These are phyloP conservation scores for Sequoiadendron giganteum DNA, from an alignment of 75 land plant genomes.

Conservation along the genomic window DNA sequence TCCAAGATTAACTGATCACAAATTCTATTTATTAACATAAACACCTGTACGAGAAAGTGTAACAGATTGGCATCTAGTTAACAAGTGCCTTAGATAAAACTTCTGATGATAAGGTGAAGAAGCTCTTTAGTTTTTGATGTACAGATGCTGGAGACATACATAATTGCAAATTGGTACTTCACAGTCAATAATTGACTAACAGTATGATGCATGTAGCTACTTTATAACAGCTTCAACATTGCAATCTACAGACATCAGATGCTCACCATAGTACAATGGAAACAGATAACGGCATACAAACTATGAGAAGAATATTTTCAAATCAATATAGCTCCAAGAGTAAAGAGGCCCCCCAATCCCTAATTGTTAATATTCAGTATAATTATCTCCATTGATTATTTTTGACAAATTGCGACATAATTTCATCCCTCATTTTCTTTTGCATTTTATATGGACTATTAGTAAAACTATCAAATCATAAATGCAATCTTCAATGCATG, in stretches of 20 bases:
- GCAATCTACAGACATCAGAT: background rate
- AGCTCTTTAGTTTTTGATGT: background rate
- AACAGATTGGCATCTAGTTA: background rate
- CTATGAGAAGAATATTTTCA: background rate
- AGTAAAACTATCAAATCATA: background rate
- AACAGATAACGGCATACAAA: background rate
- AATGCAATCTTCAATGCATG: background rate
- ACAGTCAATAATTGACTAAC: background rate
- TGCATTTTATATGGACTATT: background rate
- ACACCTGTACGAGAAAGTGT: background rate
- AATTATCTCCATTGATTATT: background rate
- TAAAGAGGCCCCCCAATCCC: background rate
- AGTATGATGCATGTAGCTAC: background rate
- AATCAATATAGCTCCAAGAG: background rate
- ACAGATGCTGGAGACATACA: background rate
- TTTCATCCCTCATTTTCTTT: background rate
- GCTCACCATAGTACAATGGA: background rate
- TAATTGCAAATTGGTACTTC: background rate
- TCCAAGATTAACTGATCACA: background rate
- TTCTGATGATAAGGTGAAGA: background rate
- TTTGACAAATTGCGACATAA: background rate
- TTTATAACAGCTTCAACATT: background rate
- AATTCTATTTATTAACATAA: background rate
- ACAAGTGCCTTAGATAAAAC: background rate
- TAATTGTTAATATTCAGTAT: background rate